Evolutionary conservation across 176 grass and related monocot species (phyloP).

Genomic region (Zoysia japonica): DNA sequence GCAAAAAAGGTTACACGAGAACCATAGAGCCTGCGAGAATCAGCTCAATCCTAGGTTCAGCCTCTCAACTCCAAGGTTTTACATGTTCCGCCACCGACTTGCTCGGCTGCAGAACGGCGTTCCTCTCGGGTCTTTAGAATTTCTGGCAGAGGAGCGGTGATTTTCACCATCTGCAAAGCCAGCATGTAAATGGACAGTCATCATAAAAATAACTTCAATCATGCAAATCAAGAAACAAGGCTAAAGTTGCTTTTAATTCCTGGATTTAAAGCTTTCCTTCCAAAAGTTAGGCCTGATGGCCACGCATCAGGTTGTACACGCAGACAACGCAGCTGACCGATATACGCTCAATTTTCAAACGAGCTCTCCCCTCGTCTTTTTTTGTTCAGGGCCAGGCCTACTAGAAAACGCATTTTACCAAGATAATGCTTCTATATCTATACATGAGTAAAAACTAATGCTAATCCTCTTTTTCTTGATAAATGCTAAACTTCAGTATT

Average conservation of each 20-base stretch:
- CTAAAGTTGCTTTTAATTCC: background rate
- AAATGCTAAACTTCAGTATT: background rate
- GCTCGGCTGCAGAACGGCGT: background rate
- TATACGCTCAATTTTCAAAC: background rate
- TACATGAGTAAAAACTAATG: background rate
- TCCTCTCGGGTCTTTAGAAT: constrained; percentile 64
- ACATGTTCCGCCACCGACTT: constrained; percentile 14
- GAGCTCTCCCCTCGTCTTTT: background rate
- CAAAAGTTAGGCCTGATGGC: background rate
- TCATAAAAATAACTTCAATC: constrained; percentile 22
- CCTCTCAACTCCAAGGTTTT: background rate
- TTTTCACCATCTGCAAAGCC: constrained; percentile 58
- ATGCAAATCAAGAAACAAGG: constrained; percentile 18
- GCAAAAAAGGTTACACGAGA: no score
- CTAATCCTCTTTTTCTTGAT: background rate
- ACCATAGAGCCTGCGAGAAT: background rate
- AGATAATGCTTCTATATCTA: background rate
- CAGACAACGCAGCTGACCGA: background rate
- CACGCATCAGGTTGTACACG: background rate
- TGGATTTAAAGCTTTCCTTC: background rate
- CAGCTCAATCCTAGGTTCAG: background rate
- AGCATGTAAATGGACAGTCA: background rate
- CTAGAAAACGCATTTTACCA: background rate
- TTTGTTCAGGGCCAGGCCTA: background rate
- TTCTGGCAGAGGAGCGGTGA: constrained; percentile 61